Percentiles rank a stretch among this genome's conserved stretches.
These are phyloP conservation scores for Trichoderma lentiforme DNA, from an alignment of 2,329 filamentous ascomycete species.

Conservation along the genomic window DNA sequence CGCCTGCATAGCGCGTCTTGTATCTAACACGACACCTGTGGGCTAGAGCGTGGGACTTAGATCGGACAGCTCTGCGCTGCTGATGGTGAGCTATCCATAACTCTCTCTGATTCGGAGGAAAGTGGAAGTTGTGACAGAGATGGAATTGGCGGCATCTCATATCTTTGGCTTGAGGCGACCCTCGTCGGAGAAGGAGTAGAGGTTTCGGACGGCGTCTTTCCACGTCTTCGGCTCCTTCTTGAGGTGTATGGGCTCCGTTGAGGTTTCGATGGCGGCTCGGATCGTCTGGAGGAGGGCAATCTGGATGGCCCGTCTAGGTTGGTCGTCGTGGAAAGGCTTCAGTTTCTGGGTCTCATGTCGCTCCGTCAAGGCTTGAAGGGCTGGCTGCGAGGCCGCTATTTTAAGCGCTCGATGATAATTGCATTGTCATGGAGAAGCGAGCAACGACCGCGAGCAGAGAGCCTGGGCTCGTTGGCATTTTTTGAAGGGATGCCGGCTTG, in stretches of 20 bases:
- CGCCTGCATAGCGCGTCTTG: not conserved
- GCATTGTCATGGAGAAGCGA: not conserved
- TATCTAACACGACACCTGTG: too few relatives aligned
- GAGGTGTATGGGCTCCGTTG: not conserved
- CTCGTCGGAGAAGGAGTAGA: not conserved
- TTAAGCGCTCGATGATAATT: not conserved
- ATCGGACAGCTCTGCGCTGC: too few relatives aligned
- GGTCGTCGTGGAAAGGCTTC: not conserved
- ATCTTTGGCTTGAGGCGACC: not conserved
- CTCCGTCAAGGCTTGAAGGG: not conserved
- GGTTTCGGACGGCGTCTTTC: not conserved
- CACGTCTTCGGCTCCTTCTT: not conserved
- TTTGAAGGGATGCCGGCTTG: too few relatives aligned
- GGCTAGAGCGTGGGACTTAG: too few relatives aligned
- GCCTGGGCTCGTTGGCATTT: not conserved
- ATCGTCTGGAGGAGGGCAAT: not conserved
- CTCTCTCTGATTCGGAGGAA: too few relatives aligned
- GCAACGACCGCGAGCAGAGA: not conserved
- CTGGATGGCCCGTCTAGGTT: not conserved
- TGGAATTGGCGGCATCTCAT: too few relatives aligned
- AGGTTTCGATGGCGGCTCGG: not conserved
- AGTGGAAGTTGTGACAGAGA: too few relatives aligned
- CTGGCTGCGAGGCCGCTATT: not conserved
- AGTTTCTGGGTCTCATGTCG: not conserved
- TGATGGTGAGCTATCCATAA: too few relatives aligned